Base-by-base conservation (phyloP, 345 rosid genomes). In the Turnera subulata region DNA sequence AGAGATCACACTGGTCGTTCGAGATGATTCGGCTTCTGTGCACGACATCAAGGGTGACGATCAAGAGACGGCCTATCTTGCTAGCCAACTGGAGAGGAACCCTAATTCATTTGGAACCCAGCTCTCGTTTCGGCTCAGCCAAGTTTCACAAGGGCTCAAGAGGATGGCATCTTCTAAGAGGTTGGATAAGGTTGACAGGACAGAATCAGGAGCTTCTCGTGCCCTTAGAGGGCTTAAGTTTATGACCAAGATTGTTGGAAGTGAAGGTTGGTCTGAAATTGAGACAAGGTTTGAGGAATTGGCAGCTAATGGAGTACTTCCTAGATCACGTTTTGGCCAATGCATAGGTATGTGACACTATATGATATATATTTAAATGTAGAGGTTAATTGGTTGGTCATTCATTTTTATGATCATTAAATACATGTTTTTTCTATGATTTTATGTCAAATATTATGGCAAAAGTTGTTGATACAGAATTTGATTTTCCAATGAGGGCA, bases 211-310 rank as follows among this genome's bases (percentile, higher is more conserved):
- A 11, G 86, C 89, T 22, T 75, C 84, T 20, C 85, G 79, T 53
- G 95, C 97, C 18, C 63, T 89, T 18, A 54, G 65, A 55, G 92
- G 95, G 13, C 78, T 89, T 1, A 61, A 79, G 66, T 89, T 89
- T 46, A 86, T 89, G 32, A 51, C 82, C 54, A 69, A 53, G 50
- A 76, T 58, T 24, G 80, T 58, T 1, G 86, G 75, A 53, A 70
- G 61, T 8, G 74, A 70, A 53, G 91, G 81, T 15, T 89, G 96
- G 96, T 57, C 75, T 1, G 78, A 76, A 15, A 79, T 86, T 18
- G 89, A 82, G 13, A 61, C 52, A 26, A 73, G 86, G 66, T 89
- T 86, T 29, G 63, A 84, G 57, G 69, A 79, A 21, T 50, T 86
- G 63, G 69, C 80, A 21, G 53, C 64, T 47, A 55, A 81, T 23